These are phyloP conservation scores for Fomitopsis palustris DNA, from an alignment of 1,284 basidiomycete genomes.

Conservation along the genomic window DNA sequence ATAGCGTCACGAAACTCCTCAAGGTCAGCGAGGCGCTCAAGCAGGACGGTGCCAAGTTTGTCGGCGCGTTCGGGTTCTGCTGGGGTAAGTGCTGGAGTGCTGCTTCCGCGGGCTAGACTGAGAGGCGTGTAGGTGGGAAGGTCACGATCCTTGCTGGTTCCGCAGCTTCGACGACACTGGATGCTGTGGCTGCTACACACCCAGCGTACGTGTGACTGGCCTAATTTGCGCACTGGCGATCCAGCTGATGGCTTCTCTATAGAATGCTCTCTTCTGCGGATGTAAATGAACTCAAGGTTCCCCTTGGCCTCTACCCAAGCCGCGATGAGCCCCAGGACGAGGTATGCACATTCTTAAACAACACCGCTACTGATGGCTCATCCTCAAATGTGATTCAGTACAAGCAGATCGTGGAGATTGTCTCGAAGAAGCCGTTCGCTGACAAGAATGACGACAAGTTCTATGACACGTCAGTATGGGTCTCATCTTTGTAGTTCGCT, in stretches of 20 bases:
- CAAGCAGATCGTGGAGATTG: slow-evolving; percentile 46
- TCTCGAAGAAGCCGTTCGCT: slow-evolving; percentile 50
- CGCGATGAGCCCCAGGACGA: slow-evolving; percentile 57
- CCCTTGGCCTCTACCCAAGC: slow-evolving; percentile 57
- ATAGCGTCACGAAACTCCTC: slow-evolving; percentile 42
- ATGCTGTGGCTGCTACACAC: slow-evolving; percentile 50
- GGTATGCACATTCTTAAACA: slow-evolving; percentile 30
- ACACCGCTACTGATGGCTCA: background rate
- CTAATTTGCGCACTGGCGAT: background rate
- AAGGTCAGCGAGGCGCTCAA: slow-evolving; percentile 45
- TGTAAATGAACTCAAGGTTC: slow-evolving; percentile 47
- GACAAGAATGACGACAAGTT: slow-evolving; percentile 52
- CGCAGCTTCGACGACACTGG: slow-evolving; percentile 36
- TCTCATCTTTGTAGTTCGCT: background rate
- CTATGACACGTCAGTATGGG: slow-evolving; percentile 46
- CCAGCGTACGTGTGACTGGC: slow-evolving; percentile 42
- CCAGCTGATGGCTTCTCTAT: background rate
- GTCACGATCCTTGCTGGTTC: slow-evolving; percentile 41
- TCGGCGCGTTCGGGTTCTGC: slow-evolving; percentile 57
- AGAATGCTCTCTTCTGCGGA: slow-evolving; percentile 60
- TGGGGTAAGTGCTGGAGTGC: slow-evolving; percentile 40
- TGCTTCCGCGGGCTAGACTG: background rate
- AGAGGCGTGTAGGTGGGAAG: slow-evolving; percentile 42
- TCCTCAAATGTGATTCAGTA: slow-evolving; percentile 32
- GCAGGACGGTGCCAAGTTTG: slow-evolving; percentile 40